Evolutionary conservation across 192 early-diverging fungal genomes (phyloP), one percentile per base, ranked within the genome.

Genomic region (Backusella sp.): DNA sequence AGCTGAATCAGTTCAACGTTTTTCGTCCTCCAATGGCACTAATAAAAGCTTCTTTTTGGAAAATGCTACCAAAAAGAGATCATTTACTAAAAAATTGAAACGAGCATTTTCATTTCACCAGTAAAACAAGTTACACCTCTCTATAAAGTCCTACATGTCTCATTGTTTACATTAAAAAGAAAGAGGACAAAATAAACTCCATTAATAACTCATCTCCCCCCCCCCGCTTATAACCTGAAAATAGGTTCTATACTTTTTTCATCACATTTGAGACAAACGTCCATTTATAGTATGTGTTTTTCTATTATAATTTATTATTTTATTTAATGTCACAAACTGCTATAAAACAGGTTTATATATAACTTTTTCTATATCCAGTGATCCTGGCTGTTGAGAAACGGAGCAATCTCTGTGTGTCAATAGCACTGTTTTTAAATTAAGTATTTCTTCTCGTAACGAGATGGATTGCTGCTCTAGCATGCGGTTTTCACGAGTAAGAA

Each of bases 361-460:
- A 9, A 28, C 56, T 62, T 28, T 62, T 62, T 62, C 56, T 26
- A 62, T 28, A 62, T 62, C 21, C 26, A 62, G 12, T 62, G 56
- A 26, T 21, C 56, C 56, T 28, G 56, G 56, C 4, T 26, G 21
- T 12, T 62, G 19, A 12, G 56, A 62, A 28, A 62, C 56, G 4
- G 68, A 23, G 12, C 68, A 69, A 14, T 69, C 68, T 41, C 37
- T 69, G 41, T 69, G 68, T 39, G 68, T 23, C 36, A 69, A 35
- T 69, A 96, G 78, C 70, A 96, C 70, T 8, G 94, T 91, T 68
- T 92, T 95, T 42, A 94, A 79, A n/a, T 91, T 89, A 44, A 94
- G 76, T 56, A 94, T 90, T 68, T 91, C 85, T 73, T 96, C 93
- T 39, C 91, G 84, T 37, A 94, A 73, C 19, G 79, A 37, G 12